Evolutionary conservation across 208 protist species (phyloP), one percentile per base, ranked within the genome.

Genomic region (Acanthamoeba healyi): DNA sequence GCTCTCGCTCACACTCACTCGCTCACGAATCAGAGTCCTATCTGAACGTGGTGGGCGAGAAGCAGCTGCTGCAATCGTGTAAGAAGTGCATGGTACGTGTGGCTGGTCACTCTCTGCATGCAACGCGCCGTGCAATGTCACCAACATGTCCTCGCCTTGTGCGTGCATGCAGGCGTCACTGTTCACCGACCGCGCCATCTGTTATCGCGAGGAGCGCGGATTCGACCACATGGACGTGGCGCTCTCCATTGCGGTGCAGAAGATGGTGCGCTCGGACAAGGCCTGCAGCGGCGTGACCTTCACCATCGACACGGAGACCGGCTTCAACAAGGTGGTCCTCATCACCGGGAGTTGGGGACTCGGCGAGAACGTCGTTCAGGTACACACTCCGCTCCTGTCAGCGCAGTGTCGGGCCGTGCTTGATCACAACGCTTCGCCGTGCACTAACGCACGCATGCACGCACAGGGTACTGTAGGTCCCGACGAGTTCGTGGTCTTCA

Each of bases 141-240:
- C n/a, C n/a, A n/a, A n/a, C n/a, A n/a, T n/a, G n/a, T n/a, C n/a
- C n/a, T n/a, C n/a, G n/a, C n/a, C n/a, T n/a, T n/a, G n/a, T n/a
- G n/a, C n/a, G n/a, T n/a, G n/a, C n/a, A n/a, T n/a, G n/a, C 36
- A 84, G 44, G 95, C 95, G 4, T 95, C 94, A 26, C 81, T 96
- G 19, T 96, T 95, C 82, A 96, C 94, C 56, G 79, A 96, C 77
- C 93, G 95, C 29, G 95, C 95, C 5, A 96, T 96, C 7, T 81
- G 51, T 40, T 96, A 96, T 44, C 82, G 95, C 10, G 70, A 93
- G 36, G 94, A 96, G 42, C 54, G 89, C 17, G 67, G 67, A 24
- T 96, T 95, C 72, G 88, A 95, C 58, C 95, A 96, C 74, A 94
- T 94, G 90, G 65, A 79, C 15, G 88, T 96, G 44, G 58, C 49